Percentiles rank a stretch among this genome's conserved stretches.
Conservation (phyloP, 2,329 filamentous ascomycete species). For the Chalara sp. region DNA sequence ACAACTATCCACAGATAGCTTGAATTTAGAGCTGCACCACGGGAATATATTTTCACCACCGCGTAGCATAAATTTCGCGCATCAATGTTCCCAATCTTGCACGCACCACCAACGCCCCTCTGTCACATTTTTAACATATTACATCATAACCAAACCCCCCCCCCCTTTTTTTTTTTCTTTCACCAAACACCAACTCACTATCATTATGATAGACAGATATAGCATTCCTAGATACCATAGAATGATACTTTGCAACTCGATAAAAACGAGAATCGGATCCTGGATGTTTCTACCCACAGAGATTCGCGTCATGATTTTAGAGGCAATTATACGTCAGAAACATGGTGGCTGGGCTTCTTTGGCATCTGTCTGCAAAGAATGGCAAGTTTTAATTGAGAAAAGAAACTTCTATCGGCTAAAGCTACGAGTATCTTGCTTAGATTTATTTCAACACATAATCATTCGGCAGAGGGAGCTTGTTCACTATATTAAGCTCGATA, state of each 20-base stretch:
- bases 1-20: too few species aligned
- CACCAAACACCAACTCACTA: neutral
- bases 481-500: slow-evolving; percentile 24
- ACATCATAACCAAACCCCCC: too few species aligned
- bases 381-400: slow-evolving; percentile 5
- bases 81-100: too few species aligned
- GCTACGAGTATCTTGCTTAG: slow-evolving; percentile 1
- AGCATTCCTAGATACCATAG: neutral
- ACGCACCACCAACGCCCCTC: too few species aligned
- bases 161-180: too few species aligned
- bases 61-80: too few species aligned
- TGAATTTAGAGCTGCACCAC: too few species aligned
- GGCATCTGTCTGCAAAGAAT: slow-evolving; percentile 8
- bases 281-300: slow-evolving; percentile 16
- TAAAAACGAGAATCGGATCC: neutral
- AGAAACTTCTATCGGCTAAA: slow-evolving; percentile 2
- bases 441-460: slow-evolving; percentile 10
- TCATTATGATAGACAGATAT: neutral
- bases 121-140: too few species aligned
- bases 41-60: too few species aligned
- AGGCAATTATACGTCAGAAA: slow-evolving; percentile 21
- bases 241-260: neutral
- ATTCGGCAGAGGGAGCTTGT: slow-evolving; percentile 17
- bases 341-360: slow-evolving; percentile 26
- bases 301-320: slow-evolving; percentile 29